These are phyloP conservation scores for Alternaria longipes DNA, from an alignment of 2,329 filamentous ascomycete species.

Conservation along the genomic window DNA sequence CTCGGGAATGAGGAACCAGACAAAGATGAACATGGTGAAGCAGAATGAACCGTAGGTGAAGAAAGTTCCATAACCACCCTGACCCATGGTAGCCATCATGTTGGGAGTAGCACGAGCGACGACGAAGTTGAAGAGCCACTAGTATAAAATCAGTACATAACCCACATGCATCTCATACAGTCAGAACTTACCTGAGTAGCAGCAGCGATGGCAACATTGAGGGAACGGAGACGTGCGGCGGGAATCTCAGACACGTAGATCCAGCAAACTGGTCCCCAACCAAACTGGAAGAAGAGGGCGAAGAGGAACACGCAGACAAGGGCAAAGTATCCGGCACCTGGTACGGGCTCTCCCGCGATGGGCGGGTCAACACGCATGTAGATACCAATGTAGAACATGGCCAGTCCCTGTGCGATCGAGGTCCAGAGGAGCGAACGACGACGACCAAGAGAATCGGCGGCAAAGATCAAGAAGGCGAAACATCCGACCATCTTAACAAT, in stretches of 20 bases:
- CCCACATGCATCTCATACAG: background rate
- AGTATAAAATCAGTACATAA: conserved; percentile 32
- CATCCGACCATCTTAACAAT: conserved; percentile 74
- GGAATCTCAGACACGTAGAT: conserved; percentile 77
- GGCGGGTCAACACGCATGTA: conserved; percentile 72
- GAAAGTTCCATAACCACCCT: conserved; percentile 67
- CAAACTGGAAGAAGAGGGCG: conserved; percentile 68
- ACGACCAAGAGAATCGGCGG: conserved; percentile 74
- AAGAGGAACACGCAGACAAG: conserved; percentile 78
- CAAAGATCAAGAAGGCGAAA: conserved; percentile 70
- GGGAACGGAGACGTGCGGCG: conserved; percentile 63
- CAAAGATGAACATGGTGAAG: conserved; percentile 70
- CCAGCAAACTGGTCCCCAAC: conserved; percentile 77
- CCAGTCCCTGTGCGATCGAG: conserved; percentile 66
- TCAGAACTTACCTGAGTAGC: conserved; percentile 43
- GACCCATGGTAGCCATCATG: conserved; percentile 68
- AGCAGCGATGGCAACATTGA: conserved; percentile 74
- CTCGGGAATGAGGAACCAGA: conserved; percentile 75
- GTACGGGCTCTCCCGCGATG: conserved; percentile 62
- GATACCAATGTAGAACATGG: conserved; percentile 76
- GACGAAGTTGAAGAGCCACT: conserved; percentile 80
- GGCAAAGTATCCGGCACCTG: conserved; percentile 73
- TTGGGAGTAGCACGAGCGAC: conserved; percentile 73
- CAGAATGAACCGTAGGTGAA: conserved; percentile 75
- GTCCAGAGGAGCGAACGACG: conserved; percentile 71